phyloP scores from a whole-genome alignment of 148 eudicot species.

The Vaccinium darrowii region DNA sequence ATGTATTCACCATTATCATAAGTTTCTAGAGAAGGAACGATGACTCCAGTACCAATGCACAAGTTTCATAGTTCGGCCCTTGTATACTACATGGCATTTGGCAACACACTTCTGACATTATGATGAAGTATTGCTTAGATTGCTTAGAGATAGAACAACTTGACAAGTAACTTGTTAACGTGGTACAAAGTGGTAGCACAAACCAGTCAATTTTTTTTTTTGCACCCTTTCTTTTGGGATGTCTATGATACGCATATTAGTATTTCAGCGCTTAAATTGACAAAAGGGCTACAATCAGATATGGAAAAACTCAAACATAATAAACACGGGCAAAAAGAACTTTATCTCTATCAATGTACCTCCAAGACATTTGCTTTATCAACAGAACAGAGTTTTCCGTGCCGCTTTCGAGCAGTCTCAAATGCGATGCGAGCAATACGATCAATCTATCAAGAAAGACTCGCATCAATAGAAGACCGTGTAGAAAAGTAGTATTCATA shows the following conservation, averaged over 20 bases:
- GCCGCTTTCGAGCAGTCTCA: constrained; percentile 89
- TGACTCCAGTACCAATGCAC: background rate
- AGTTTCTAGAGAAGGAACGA: too few relatives aligned
- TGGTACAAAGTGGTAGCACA: background rate
- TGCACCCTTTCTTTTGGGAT: background rate
- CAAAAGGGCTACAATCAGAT: background rate
- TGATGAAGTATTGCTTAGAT: background rate
- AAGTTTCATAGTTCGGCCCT: background rate
- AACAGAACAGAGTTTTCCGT: constrained; percentile 92
- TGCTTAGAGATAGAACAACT: background rate
- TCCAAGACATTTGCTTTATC: constrained; percentile 98
- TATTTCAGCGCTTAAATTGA: background rate
- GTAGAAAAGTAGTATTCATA: background rate
- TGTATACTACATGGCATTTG: background rate
- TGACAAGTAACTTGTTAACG: background rate
- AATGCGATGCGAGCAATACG: constrained; percentile 97
- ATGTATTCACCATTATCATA: background rate
- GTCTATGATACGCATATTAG: background rate
- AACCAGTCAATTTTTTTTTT: background rate
- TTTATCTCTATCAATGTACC: constrained; percentile 34
- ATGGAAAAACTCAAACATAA: background rate
- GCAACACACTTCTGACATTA: background rate
- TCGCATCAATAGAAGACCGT: background rate
- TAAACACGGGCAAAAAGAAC: background rate
- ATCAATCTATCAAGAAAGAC: constrained; percentile 55